These are phyloP conservation scores for Clarireedia sp. DNA, from an alignment of 2,329 filamentous ascomycete genomes.

Conservation along the genomic window DNA sequence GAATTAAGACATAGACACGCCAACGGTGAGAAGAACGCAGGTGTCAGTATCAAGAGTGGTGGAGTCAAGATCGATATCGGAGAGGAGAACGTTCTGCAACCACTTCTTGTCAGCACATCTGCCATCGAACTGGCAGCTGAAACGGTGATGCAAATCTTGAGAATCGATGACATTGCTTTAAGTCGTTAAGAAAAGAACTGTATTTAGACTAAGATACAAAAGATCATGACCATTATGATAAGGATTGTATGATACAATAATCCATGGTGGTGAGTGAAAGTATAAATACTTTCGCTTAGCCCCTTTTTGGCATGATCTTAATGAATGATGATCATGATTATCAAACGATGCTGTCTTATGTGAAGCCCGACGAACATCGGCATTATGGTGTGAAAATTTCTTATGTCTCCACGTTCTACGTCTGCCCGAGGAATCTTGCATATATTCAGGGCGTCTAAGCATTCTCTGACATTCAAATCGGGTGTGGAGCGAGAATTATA, in stretches of 20 bases:
- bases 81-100: slow-evolving; percentile 94
- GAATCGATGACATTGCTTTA: slow-evolving; percentile 27
- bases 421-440: no score
- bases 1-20: slow-evolving; percentile 91
- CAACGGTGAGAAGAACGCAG: slow-evolving; percentile 89
- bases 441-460: no score
- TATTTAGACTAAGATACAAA: neutral
- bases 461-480: no score
- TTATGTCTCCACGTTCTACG: no score
- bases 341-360: neutral
- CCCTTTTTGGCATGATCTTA: slow-evolving; percentile 7
- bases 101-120: slow-evolving; percentile 91
- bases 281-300: slow-evolving; percentile 6
- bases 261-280: slow-evolving; percentile 3
- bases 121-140: slow-evolving; percentile 95
- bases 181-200: slow-evolving; percentile 17
- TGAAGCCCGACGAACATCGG: no score
- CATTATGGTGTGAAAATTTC: no score
- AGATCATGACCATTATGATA: slow-evolving; percentile 6
- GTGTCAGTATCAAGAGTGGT: slow-evolving; percentile 95
- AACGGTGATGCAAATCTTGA: slow-evolving; percentile 63
- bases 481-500: no score
- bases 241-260: slow-evolving; percentile 6
- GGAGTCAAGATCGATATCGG: slow-evolving; percentile 96
- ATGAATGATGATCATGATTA: slow-evolving; percentile 4